Percentiles rank a stretch among this genome's conserved stretches.
These are phyloP conservation scores for Carex scoparia DNA, from an alignment of 176 grass and related monocot species.

Conservation along the genomic window DNA sequence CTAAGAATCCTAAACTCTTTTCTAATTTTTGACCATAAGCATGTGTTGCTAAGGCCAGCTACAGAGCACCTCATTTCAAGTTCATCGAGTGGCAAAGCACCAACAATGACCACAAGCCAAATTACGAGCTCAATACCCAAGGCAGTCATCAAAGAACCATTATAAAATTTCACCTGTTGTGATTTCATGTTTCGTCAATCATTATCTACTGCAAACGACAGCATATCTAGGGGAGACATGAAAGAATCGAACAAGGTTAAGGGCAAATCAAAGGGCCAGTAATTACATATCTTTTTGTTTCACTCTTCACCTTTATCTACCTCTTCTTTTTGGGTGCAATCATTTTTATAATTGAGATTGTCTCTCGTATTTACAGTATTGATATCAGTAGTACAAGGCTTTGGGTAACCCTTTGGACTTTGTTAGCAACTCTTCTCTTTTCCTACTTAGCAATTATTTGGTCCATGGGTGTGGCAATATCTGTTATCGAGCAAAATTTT, in stretches of 20 bases:
- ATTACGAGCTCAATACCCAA: too few species aligned
- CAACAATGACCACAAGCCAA: too few species aligned
- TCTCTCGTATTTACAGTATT: neutral
- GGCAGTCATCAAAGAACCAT: conserved; percentile 2
- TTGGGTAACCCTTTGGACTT: neutral
- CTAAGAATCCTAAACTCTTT: too few species aligned
- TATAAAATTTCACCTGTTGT: too few species aligned
- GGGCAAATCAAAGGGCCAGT: conserved; percentile 25
- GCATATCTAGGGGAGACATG: conserved; percentile 21
- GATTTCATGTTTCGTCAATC: neutral
- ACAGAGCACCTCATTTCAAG: too few species aligned
- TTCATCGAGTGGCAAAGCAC: too few species aligned
- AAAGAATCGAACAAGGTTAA: conserved; percentile 6
- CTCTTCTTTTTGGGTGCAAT: neutral
- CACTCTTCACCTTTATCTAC: neutral
- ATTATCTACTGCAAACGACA: neutral
- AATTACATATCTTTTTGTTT: conserved; percentile 6
- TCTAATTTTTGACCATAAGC: too few species aligned
- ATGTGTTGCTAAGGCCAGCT: too few species aligned
- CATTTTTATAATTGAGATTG: neutral
- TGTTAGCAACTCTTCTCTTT: neutral
- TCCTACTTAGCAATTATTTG: neutral
- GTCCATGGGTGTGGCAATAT: conserved; percentile 7
- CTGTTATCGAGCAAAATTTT: conserved; percentile 13
- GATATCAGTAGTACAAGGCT: neutral